Evolutionary conservation across 805 yeast species (phyloP).

Genomic region (Wickerhamomyces mucosus): DNA sequence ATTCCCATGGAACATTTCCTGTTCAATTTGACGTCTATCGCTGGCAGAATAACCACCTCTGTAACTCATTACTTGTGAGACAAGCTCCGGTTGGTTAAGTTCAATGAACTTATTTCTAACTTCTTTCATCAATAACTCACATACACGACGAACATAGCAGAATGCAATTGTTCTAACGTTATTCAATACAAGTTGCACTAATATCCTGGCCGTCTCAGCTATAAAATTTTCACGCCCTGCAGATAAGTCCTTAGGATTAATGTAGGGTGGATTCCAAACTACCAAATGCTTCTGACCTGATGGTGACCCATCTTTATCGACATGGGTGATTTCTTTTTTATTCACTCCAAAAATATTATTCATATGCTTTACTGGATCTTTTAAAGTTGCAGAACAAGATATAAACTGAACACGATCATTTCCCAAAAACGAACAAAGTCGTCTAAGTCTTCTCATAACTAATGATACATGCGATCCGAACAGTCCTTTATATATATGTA

Average conservation of each 20-base stretch:
- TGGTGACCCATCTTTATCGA: conserved; percentile 83
- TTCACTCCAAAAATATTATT: conserved; percentile 62
- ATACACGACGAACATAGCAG: conserved; percentile 76
- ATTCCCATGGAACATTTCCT: conserved; percentile 82
- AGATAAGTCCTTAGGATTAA: conserved; percentile 47
- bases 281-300: conserved; percentile 65
- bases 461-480: conserved; percentile 91
- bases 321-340: conserved; percentile 40
- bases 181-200: conserved; percentile 53
- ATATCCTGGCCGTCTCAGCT: conserved; percentile 62
- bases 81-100: conserved; percentile 33
- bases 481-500: conserved; percentile 82
- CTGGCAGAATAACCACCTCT: conserved; percentile 88
- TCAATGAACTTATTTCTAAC: conserved; percentile 47
- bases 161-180: conserved; percentile 81
- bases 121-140: conserved; percentile 83
- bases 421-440: conserved; percentile 49
- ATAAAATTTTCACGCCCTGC: conserved; percentile 63
- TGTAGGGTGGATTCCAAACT: conserved; percentile 77
- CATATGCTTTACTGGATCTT: conserved; percentile 67
- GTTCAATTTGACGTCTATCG: conserved; percentile 82
- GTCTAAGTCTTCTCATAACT: conserved; percentile 67
- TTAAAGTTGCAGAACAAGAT: conserved; percentile 91
- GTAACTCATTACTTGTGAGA: conserved; percentile 77
- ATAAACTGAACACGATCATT: conserved; percentile 54